Conservation (phyloP, 176 grass and related monocot genomes). For the Zea luxurians region DNA sequence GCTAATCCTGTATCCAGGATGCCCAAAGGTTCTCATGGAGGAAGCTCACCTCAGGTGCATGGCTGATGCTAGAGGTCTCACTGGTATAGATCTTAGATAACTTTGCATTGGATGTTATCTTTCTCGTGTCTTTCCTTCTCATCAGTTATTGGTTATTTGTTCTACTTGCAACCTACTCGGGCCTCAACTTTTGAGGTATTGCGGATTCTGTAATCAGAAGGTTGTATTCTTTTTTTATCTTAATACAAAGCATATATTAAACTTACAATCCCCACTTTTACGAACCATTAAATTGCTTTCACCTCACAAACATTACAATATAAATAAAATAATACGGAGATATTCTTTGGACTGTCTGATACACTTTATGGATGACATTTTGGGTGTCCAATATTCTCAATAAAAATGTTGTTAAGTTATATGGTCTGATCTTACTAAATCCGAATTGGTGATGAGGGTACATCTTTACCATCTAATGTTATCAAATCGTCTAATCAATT, state of each 20-base stretch:
- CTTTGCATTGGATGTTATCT: background rate
- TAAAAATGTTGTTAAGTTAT: background rate
- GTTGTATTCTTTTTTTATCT: background rate
- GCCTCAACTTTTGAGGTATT: background rate
- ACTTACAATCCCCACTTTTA: background rate
- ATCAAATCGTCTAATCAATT: too few relatives aligned
- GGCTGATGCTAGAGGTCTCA: too few relatives aligned
- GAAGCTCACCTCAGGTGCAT: too few relatives aligned
- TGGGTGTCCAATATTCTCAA: background rate
- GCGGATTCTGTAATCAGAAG: too few relatives aligned
- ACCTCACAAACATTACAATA: background rate
- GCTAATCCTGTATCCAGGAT: too few relatives aligned
- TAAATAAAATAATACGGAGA: background rate
- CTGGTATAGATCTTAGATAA: background rate
- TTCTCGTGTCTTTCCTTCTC: background rate
- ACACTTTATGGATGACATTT: background rate
- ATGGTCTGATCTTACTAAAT: background rate
- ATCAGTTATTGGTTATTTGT: background rate
- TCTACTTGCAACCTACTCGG: background rate
- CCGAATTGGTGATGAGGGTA: background rate
- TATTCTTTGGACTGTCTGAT: background rate
- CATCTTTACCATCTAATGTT: background rate
- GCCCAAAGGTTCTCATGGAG: too few relatives aligned
- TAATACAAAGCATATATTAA: background rate
- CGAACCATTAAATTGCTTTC: background rate